Percentiles rank a stretch among this genome's conserved stretches.
Evolutionary conservation across 352 stramenopile species (phyloP).

Genomic region (Pythium folliculosum): DNA sequence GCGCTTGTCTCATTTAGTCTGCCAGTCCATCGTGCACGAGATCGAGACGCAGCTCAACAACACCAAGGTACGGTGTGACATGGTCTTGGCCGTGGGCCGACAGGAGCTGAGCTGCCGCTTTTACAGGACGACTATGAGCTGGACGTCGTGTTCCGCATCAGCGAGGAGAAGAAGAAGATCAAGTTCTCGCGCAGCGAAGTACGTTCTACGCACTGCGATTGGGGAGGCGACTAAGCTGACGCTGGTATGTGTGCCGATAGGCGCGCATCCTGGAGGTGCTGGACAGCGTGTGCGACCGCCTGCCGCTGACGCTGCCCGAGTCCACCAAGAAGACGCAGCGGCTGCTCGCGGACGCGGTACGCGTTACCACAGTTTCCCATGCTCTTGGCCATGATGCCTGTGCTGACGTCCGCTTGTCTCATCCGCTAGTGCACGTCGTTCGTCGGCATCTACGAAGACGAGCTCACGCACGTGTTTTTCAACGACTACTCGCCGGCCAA

Average conservation of each 20-base stretch:
- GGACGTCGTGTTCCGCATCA: conserved; percentile 85
- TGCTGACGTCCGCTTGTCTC: not conserved
- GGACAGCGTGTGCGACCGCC: conserved; percentile 61
- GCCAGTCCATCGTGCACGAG: conserved; percentile 79
- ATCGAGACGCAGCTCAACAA: conserved; percentile 83
- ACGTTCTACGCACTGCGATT: not conserved
- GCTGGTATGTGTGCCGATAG: conserved; percentile 23
- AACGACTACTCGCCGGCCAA: conserved; percentile 72
- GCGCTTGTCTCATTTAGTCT: conserved; percentile 43
- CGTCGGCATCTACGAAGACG: conserved; percentile 76
- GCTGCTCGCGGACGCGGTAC: conserved; percentile 61
- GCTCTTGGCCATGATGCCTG: no score
- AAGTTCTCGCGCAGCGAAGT: conserved; percentile 83
- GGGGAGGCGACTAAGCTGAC: not conserved
- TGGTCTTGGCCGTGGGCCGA: not conserved
- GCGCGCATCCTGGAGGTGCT: conserved; percentile 85
- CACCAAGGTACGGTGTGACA: conserved; percentile 38
- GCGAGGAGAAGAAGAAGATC: conserved; percentile 86
- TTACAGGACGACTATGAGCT: conserved; percentile 77
- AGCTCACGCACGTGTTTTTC: conserved; percentile 77
- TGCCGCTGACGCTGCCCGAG: conserved; percentile 43
- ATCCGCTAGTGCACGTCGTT: conserved; percentile 56
- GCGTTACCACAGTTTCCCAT: not conserved
- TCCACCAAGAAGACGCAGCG: conserved; percentile 54
- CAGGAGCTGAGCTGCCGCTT: not conserved